Conservation (phyloP, 805 yeast species). For the Teunomyces aglyptinius region DNA sequence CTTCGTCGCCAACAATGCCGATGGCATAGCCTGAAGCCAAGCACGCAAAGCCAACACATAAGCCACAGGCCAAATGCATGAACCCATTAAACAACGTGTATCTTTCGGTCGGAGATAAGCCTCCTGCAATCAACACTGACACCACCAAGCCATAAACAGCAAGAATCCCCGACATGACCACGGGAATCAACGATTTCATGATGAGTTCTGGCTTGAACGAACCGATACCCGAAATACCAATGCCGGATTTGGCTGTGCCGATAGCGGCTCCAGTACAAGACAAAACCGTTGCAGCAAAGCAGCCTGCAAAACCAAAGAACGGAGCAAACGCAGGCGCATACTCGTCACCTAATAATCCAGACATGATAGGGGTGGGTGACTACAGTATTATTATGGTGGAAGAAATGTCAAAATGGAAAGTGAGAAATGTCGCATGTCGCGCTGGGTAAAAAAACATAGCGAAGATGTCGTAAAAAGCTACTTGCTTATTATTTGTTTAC, state of each 20-base stretch:
- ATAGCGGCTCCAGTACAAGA: conserved; percentile 98
- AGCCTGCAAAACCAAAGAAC: conserved; percentile 96
- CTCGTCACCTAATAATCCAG: conserved; percentile 44
- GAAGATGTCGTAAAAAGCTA: neutral
- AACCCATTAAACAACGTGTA: conserved; percentile 94
- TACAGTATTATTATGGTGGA: neutral
- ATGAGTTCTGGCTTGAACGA: conserved; percentile 95
- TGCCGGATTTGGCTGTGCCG: conserved; percentile 97
- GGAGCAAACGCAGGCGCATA: conserved; percentile 93
- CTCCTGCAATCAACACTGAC: conserved; percentile 91
- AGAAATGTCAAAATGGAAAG: conserved; percentile 1
- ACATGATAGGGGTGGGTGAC: conserved; percentile 4
- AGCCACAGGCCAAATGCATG: conserved; percentile 95
- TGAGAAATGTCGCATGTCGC: conserved; percentile 2
- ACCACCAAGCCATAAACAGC: conserved; percentile 97
- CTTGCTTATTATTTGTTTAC: neutral
- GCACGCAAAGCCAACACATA: conserved; percentile 95
- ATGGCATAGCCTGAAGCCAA: conserved; percentile 95
- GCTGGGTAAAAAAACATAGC: neutral
- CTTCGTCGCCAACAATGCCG: conserved; percentile 92
- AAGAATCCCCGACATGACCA: conserved; percentile 95
- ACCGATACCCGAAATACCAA: conserved; percentile 98
- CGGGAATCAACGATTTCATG: conserved; percentile 95
- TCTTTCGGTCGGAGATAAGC: conserved; percentile 70
- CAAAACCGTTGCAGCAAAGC: conserved; percentile 87